Conservation (phyloP, 495 filamentous ascomycete species). For the Geoglossum glabrum region DNA sequence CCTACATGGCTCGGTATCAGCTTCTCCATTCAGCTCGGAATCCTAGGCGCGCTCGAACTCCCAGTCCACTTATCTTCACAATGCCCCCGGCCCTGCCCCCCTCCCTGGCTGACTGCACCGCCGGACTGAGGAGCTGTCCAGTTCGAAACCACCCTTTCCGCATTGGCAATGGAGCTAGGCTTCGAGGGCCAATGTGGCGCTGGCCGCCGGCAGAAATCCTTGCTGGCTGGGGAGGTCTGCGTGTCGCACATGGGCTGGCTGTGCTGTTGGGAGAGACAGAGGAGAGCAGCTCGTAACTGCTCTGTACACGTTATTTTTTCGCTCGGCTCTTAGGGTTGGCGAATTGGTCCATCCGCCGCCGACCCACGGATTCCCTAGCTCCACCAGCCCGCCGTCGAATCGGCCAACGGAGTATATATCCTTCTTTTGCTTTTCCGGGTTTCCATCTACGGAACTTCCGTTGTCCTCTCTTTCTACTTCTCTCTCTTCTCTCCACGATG, state of each 20-base stretch:
- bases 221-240: neutral
- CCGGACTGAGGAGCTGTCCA: neutral
- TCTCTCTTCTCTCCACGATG: constrained; percentile 11
- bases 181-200: too few species aligned
- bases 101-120: neutral
- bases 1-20: too few species aligned
- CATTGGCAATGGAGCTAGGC: too few species aligned
- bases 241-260: too few species aligned
- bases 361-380: neutral
- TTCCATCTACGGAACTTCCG: too few species aligned
- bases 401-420: neutral
- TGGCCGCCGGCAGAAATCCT: neutral
- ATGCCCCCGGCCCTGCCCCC: neutral
- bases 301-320: neutral
- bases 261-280: too few species aligned
- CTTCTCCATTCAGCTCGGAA: neutral
- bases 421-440: neutral
- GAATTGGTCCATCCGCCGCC: neutral
- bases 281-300: too few species aligned
- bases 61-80: neutral
- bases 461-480: neutral
- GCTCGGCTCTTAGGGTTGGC: neutral
- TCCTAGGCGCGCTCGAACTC: neutral
- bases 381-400: neutral
- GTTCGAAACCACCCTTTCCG: neutral